phyloP scores from a whole-genome alignment of 176 grass and related monocot genomes.

The Phragmites australis region DNA sequence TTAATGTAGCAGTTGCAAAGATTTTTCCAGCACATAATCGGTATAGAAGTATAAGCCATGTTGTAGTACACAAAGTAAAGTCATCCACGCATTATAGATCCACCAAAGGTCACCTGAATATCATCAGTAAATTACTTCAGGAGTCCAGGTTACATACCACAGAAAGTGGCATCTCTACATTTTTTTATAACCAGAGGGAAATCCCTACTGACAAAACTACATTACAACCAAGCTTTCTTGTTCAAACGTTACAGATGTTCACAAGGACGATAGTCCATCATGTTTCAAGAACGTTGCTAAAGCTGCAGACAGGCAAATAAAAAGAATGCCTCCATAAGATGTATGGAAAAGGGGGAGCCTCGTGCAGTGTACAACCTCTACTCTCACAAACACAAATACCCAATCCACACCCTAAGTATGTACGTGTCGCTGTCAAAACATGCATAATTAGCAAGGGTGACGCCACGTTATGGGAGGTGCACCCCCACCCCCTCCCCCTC shows the following conservation, averaged over 20 bases:
- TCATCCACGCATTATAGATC: neutral
- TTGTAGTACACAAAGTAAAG: neutral
- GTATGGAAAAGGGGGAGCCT: conserved; percentile 42
- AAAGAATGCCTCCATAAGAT: conserved; percentile 59
- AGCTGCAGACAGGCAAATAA: conserved; percentile 49
- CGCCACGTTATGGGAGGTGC: too few relatives aligned
- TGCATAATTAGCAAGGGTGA: too few relatives aligned
- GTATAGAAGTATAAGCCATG: neutral
- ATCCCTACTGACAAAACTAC: neutral
- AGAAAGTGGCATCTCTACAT: conserved; percentile 12
- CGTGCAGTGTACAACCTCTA: conserved; percentile 41
- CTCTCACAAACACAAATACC: conserved; percentile 36
- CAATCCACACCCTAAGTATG: conserved; percentile 52
- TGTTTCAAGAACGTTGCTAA: conserved; percentile 6
- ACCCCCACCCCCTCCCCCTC: too few relatives aligned
- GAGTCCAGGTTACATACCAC: neutral
- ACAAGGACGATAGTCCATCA: conserved; percentile 12
- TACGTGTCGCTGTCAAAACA: conserved; percentile 28
- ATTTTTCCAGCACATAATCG: neutral
- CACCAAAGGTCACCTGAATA: neutral
- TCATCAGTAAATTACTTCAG: neutral
- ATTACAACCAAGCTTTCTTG: neutral
- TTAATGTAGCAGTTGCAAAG: neutral
- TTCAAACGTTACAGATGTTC: conserved; percentile 3
- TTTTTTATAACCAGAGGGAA: conserved; percentile 1